Percentiles rank a stretch among this genome's conserved stretches.
phyloP scores from a whole-genome alignment of 176 grass and related monocot species.

The Lolium multiflorum region DNA sequence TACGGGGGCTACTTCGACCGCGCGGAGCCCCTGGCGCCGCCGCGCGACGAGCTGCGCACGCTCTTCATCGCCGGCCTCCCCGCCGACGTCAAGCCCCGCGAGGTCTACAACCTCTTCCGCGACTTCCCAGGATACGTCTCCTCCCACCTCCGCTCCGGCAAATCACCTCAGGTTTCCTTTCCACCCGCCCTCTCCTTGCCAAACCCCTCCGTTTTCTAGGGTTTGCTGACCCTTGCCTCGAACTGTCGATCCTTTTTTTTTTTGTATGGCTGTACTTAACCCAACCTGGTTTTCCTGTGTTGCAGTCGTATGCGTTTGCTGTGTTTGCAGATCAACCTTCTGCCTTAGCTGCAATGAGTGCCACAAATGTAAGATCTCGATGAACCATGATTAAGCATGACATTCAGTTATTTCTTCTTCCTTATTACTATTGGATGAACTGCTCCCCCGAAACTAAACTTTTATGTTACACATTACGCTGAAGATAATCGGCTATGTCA shows the following conservation, averaged over 20 bases:
- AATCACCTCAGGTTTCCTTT: conserved; percentile 70
- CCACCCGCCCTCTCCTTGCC: not conserved
- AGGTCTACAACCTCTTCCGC: conserved; percentile 96
- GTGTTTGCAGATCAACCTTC: conserved; percentile 87
- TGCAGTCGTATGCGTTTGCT: conserved; percentile 86
- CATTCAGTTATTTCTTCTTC: not conserved
- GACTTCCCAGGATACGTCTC: conserved; percentile 90
- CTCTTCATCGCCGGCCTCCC: conserved; percentile 89
- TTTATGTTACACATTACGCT: not conserved
- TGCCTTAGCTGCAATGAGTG: conserved; percentile 71
- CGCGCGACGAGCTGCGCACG: conserved; percentile 78
- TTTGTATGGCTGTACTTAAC: not conserved
- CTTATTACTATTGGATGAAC: not conserved
- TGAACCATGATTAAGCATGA: not conserved
- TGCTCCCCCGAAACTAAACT: not conserved
- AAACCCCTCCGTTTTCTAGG: not conserved
- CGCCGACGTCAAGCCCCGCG: conserved; percentile 72
- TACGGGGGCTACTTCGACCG: conserved; percentile 56
- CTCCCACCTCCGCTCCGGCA: conserved; percentile 63
- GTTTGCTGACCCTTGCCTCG: not conserved
- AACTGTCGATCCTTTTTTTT: not conserved
- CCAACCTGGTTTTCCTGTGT: conserved; percentile 1
- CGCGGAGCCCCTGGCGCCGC: conserved; percentile 37
- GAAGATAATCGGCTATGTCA: not conserved
- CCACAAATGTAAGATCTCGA: conserved; percentile 68